Conservation (phyloP, 441 rosid species). For the Erysimum cheiri region DNA sequence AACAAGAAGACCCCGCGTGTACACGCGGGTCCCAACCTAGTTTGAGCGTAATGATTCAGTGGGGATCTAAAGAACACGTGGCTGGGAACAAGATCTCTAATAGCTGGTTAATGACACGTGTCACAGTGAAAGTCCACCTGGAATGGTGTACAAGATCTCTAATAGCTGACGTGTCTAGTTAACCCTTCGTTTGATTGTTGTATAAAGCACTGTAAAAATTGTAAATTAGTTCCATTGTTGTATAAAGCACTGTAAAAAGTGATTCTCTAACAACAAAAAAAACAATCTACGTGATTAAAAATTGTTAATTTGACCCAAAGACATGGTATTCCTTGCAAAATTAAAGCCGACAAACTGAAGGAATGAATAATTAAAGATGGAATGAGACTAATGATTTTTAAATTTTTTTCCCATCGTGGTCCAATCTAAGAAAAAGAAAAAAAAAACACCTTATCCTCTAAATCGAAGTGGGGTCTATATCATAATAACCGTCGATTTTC, state of each 20-base stretch:
- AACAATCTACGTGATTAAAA: background rate
- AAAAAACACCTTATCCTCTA: slow-evolving; percentile 37
- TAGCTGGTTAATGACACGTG: slow-evolving; percentile 22
- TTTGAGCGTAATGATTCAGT: slow-evolving; percentile 16
- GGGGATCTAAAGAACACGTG: slow-evolving; percentile 18
- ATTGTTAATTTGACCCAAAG: background rate
- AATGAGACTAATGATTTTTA: slow-evolving; percentile 41
- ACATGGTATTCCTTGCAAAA: background rate
- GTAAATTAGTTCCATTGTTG: no score
- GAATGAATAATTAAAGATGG: slow-evolving; percentile 29
- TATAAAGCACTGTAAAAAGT: background rate
- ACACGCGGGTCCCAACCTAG: no score
- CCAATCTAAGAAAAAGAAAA: background rate
- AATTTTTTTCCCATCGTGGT: background rate
- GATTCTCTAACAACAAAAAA: background rate
- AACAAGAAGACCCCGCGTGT: no score
- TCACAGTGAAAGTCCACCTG: slow-evolving; percentile 16
- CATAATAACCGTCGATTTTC: slow-evolving; percentile 34
- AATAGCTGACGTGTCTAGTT: no score
- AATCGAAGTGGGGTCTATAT: slow-evolving; percentile 21
- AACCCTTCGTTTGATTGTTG: slow-evolving; percentile 11
- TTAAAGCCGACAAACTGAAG: slow-evolving; percentile 32
- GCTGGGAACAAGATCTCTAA: background rate
- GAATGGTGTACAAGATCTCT: background rate
- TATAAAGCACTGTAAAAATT: no score